Conservation (phyloP, 495 filamentous ascomycete species). For the Aspergillus saccharolyticus region DNA sequence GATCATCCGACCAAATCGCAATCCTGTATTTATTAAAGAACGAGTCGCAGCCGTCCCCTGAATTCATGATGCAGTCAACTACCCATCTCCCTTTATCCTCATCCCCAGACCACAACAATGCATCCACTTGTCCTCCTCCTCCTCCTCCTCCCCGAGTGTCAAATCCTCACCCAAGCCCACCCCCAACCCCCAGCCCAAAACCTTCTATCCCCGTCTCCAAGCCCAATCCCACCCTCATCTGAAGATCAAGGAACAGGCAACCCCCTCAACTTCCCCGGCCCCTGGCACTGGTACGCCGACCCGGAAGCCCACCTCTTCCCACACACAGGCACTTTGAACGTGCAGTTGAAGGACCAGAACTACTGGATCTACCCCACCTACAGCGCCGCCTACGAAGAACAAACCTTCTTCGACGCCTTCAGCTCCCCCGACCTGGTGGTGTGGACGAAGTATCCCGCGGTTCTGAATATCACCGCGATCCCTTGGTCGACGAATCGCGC, state of each 20-base stretch:
- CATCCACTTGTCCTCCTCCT: not conserved
- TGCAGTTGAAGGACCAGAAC: conserved; percentile 11
- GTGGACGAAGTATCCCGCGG: conserved; percentile 39
- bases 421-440: conserved; percentile 40
- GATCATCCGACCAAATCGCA: not conserved
- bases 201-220: not conserved
- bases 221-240: conserved; percentile 17
- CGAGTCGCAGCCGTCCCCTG: not conserved
- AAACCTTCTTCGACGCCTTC: conserved; percentile 46
- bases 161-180: not conserved
- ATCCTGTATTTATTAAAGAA: not conserved
- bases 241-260: conserved; percentile 21
- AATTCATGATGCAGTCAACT: not conserved
- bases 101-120: not conserved
- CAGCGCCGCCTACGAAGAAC: conserved; percentile 34
- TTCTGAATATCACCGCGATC: conserved; percentile 33
- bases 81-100: conserved; percentile 3
- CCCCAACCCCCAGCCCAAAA: not conserved
- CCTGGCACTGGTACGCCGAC: conserved; percentile 41
- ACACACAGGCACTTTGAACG: not conserved
- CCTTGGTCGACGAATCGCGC: conserved; percentile 39
- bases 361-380: conserved; percentile 46
- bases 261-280: conserved; percentile 29
- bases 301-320: conserved; percentile 41
- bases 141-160: too few species aligned